These are phyloP conservation scores for Fistulina hepatica DNA, from an alignment of 1,284 basidiomycete genomes.

Conservation along the genomic window DNA sequence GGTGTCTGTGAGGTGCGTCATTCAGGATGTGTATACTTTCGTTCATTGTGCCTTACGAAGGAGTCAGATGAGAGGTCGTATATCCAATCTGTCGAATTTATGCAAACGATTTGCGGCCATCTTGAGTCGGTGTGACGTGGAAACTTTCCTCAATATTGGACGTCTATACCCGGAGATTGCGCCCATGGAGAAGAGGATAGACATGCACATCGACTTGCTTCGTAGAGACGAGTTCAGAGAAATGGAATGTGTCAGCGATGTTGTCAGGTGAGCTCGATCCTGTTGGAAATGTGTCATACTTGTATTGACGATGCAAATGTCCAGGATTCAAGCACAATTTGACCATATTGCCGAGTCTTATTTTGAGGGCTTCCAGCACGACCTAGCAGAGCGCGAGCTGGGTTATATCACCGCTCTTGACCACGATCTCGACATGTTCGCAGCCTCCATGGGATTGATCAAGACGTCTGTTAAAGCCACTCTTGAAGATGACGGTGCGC, in stretches of 20 bases:
- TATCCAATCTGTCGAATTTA: constrained; percentile 68
- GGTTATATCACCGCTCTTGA: constrained; percentile 75
- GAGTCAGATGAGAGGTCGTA: constrained; percentile 65
- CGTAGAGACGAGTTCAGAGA: constrained; percentile 86
- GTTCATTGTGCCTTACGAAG: not conserved
- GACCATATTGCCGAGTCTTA: constrained; percentile 83
- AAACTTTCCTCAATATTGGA: constrained; percentile 77
- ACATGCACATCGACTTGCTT: constrained; percentile 80
- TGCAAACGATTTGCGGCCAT: constrained; percentile 83
- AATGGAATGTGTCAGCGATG: constrained; percentile 82
- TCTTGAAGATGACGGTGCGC: constrained; percentile 63
- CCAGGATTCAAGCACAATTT: constrained; percentile 80
- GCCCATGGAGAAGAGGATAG: constrained; percentile 83
- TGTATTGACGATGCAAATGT: constrained; percentile 1
- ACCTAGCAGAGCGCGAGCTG: constrained; percentile 82
- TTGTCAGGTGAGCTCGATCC: constrained; percentile 55
- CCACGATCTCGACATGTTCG: constrained; percentile 84
- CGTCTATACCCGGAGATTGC: constrained; percentile 76
- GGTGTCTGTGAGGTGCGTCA: constrained; percentile 76
- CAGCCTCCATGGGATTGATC: constrained; percentile 78
- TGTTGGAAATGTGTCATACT: not conserved
- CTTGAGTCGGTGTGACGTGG: constrained; percentile 66
- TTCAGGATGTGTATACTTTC: constrained; percentile 1
- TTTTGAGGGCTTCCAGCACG: constrained; percentile 71
- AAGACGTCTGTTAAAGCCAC: constrained; percentile 73